These are phyloP conservation scores for Aspergillaceae sp. DNA, from an alignment of 2,329 filamentous ascomycete genomes.

Conservation along the genomic window DNA sequence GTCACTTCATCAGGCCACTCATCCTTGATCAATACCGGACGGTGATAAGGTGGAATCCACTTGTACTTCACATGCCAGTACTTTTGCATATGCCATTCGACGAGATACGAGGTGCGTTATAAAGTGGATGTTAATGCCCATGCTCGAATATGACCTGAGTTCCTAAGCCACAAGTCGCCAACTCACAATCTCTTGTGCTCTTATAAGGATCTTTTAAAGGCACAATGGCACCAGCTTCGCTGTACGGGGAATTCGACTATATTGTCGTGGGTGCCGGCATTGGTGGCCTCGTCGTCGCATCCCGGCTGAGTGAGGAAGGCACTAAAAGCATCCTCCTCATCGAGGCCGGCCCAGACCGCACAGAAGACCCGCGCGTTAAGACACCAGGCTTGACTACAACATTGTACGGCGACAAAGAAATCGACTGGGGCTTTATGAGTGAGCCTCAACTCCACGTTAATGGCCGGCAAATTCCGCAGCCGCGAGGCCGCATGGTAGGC, in stretches of 20 bases:
- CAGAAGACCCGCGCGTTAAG: conserved; percentile 9
- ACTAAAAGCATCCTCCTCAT: conserved; percentile 14
- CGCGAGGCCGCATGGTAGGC: conserved; percentile 42
- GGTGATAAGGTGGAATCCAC: neutral
- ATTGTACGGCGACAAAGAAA: conserved; percentile 8
- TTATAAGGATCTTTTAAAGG: neutral
- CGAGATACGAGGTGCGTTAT: neutral
- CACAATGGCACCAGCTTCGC: neutral
- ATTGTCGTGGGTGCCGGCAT: conserved; percentile 22
- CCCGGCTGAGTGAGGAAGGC: conserved; percentile 17
- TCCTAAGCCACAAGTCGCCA: neutral
- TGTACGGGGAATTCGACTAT: conserved; percentile 12
- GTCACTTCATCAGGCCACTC: neutral
- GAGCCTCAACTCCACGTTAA: conserved; percentile 17
- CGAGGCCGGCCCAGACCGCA: conserved; percentile 15
- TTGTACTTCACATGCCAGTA: neutral
- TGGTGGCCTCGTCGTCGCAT: conserved; percentile 19
- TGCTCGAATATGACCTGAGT: neutral
- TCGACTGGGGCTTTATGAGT: conserved; percentile 11
- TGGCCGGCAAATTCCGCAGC: conserved; percentile 31
- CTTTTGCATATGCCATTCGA: neutral
- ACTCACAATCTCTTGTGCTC: neutral
- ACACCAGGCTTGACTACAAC: conserved; percentile 6
- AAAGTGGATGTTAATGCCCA: neutral
- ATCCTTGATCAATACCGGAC: neutral